phyloP scores from a whole-genome alignment of 768 basidiomycete species.

The Lactarius tabidus region DNA sequence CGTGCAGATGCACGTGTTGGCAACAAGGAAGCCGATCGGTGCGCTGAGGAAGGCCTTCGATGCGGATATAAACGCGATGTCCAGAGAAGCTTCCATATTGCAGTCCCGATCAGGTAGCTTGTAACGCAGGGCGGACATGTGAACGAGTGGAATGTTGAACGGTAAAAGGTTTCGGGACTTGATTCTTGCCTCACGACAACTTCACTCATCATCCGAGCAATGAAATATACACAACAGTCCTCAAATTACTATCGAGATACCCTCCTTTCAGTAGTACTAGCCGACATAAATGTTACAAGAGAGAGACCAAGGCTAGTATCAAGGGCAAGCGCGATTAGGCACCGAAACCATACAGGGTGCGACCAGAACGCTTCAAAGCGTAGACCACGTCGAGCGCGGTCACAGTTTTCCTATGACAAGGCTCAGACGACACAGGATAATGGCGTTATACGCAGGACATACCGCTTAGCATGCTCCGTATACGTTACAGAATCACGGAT shows the following conservation, averaged over 20 bases:
- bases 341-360: constrained; percentile 58
- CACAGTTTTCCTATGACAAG: constrained; percentile 49
- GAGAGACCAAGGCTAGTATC: not conserved
- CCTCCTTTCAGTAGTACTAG: constrained; percentile 4
- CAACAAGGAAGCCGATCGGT: constrained; percentile 54
- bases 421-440: constrained; percentile 37
- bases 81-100: constrained; percentile 39
- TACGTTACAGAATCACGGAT: constrained; percentile 68
- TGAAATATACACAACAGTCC: not conserved
- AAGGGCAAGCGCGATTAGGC: constrained; percentile 28
- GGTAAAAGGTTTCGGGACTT: constrained; percentile 29
- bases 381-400: constrained; percentile 50
- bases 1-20: constrained; percentile 34
- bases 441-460: not conserved
- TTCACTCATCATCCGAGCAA: not conserved
- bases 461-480: constrained; percentile 68
- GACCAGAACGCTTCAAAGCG: constrained; percentile 45
- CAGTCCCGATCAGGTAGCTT: constrained; percentile 43
- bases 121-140: constrained; percentile 57
- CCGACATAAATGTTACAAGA: constrained; percentile 9
- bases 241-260: constrained; percentile 16
- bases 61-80: constrained; percentile 44
- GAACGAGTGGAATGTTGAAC: constrained; percentile 35
- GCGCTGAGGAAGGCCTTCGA: constrained; percentile 51
- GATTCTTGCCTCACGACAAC: not conserved